Evolutionary conservation across 2,329 filamentous ascomycete genomes (phyloP).

Genomic region (Aspergillus sp.): DNA sequence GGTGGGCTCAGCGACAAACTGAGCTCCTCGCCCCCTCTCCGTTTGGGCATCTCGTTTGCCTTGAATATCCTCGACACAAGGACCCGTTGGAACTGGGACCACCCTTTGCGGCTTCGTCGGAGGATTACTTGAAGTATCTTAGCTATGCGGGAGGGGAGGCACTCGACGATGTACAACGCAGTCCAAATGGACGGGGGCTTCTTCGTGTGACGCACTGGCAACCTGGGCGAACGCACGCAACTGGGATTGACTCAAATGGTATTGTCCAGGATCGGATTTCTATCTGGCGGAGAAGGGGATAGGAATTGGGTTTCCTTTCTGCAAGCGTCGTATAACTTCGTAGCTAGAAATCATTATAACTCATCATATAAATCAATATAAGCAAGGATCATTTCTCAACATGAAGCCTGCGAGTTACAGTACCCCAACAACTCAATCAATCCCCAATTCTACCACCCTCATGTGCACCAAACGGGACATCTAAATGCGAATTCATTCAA

Average conservation of each 20-base stretch:
- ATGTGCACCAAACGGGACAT: too few relatives aligned
- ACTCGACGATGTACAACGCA: too few relatives aligned
- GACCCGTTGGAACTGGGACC: constrained; percentile 58
- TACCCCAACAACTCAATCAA: too few relatives aligned
- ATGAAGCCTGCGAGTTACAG: too few relatives aligned
- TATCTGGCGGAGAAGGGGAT: constrained; percentile 34
- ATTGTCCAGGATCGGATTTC: constrained; percentile 36
- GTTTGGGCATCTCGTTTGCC: constrained; percentile 49
- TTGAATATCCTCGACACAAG: constrained; percentile 74
- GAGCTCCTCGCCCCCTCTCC: constrained; percentile 42
- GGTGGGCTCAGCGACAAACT: constrained; percentile 50
- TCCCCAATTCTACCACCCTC: too few relatives aligned
- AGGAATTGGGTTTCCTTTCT: not conserved
- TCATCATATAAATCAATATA: too few relatives aligned
- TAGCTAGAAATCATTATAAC: too few relatives aligned
- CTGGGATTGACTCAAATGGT: constrained; percentile 41
- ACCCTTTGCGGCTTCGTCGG: constrained; percentile 61
- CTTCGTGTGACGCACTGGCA: constrained; percentile 48
- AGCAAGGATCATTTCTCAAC: too few relatives aligned
- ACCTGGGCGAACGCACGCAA: constrained; percentile 48
- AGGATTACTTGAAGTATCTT: constrained; percentile 65
- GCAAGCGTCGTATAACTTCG: too few relatives aligned
- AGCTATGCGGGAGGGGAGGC: constrained; percentile 42
- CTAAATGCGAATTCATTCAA: too few relatives aligned
- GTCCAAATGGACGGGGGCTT: constrained; percentile 19